Conservation (phyloP, 768 basidiomycete species). For the Termitomyces sp. region DNA sequence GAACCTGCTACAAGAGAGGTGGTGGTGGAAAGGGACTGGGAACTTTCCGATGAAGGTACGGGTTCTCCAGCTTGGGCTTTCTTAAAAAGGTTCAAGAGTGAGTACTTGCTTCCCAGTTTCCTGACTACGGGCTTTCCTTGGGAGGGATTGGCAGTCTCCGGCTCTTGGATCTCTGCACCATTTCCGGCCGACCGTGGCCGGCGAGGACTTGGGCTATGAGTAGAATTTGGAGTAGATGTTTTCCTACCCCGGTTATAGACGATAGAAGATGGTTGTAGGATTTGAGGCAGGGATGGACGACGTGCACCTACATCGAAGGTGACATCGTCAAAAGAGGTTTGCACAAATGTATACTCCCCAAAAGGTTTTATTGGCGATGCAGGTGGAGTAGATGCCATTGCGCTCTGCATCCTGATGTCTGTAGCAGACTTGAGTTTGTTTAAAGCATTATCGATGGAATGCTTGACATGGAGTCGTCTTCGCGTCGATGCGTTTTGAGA, state of each 20-base stretch:
- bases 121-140: conserved; percentile 31
- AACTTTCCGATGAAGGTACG: conserved; percentile 14
- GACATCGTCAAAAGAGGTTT: conserved; percentile 25
- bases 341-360: conserved; percentile 43
- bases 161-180: conserved; percentile 44
- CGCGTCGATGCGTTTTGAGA: conserved; percentile 26
- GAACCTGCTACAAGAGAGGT: conserved; percentile 18
- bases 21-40: conserved; percentile 11
- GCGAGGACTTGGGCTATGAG: conserved; percentile 27
- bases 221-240: conserved; percentile 26
- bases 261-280: conserved; percentile 30
- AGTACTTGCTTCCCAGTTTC: conserved; percentile 66
- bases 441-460: conserved; percentile 72
- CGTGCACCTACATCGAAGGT: conserved; percentile 35
- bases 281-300: conserved; percentile 67
- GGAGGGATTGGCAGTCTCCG: conserved; percentile 16
- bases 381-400: conserved; percentile 31
- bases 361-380: conserved; percentile 35
- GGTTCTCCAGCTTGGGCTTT: conserved; percentile 39
- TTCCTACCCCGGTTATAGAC: conserved; percentile 28
- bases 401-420: conserved; percentile 18
- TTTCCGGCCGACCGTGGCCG: conserved; percentile 74
- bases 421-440: conserved; percentile 38
- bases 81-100: conserved; percentile 70
- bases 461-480: conserved; percentile 64